phyloP scores from a whole-genome alignment of 2,329 filamentous ascomycete genomes.

The Colletotrichum shisoi region DNA sequence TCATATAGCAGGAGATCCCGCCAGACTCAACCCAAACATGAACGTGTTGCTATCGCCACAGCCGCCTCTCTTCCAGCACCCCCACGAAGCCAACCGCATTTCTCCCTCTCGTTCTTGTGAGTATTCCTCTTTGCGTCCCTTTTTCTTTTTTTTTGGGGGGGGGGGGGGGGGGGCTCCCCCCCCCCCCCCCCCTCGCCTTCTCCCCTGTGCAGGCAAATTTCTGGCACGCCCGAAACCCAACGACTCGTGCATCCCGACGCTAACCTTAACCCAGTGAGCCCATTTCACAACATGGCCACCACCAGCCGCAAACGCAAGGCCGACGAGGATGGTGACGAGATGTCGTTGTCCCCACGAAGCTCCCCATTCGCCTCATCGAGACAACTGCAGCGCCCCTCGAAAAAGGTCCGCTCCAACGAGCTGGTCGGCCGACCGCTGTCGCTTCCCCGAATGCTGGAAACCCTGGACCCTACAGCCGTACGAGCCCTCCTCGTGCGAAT shows the following conservation, averaged over 20 bases:
- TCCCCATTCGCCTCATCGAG: slow-evolving; percentile 79
- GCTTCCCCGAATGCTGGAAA: slow-evolving; percentile 84
- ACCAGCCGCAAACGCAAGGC: slow-evolving; percentile 82
- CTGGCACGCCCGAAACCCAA: slow-evolving; percentile 6
- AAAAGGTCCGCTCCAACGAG: slow-evolving; percentile 71
- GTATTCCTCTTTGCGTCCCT: slow-evolving; percentile 44
- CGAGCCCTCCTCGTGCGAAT: slow-evolving; percentile 87
- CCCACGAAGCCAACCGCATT: slow-evolving; percentile 63
- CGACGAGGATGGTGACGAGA: slow-evolving; percentile 82
- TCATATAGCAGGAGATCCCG: slow-evolving; percentile 18
- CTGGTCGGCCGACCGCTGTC: slow-evolving; percentile 65
- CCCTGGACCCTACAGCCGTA: slow-evolving; percentile 84
- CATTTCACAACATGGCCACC: slow-evolving; percentile 61
- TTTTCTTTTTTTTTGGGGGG: slow-evolving; percentile 25
- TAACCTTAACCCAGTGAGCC: slow-evolving; percentile 42
- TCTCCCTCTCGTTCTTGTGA: slow-evolving; percentile 65
- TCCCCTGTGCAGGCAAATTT: neutral
- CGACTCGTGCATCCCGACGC: slow-evolving; percentile 30
- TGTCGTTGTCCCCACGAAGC: slow-evolving; percentile 86
- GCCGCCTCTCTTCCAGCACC: slow-evolving; percentile 65
- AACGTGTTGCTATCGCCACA: slow-evolving; percentile 69
- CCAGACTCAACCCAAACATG: slow-evolving; percentile 54
- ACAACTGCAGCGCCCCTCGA: slow-evolving; percentile 71
- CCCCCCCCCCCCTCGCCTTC: slow-evolving; percentile 37
- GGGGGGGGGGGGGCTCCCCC: slow-evolving; percentile 29